Evolutionary conservation across 2,329 filamentous ascomycete species (phyloP).

Genomic region (Bipolaris oryzae): DNA sequence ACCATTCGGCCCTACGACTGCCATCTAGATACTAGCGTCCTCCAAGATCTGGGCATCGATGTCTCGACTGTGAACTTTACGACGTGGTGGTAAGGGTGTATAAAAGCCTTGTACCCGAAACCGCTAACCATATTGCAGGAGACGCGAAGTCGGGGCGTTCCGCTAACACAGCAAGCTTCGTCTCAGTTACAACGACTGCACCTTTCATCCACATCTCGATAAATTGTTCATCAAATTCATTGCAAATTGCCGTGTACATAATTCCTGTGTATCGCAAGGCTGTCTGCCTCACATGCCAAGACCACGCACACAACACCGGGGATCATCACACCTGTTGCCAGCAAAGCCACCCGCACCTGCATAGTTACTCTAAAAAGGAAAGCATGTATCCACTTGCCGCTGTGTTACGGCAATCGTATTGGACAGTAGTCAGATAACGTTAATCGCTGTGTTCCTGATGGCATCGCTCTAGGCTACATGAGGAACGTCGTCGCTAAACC

Average conservation of each 20-base stretch:
- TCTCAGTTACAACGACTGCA: background rate
- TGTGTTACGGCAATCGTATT: conserved; percentile 1
- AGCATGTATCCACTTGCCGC: conserved; percentile 6
- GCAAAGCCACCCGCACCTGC: conserved; percentile 7
- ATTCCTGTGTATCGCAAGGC: background rate
- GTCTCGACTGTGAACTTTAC: conserved; percentile 76
- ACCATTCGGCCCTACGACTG: conserved; percentile 87
- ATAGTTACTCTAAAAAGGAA: background rate
- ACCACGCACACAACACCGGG: background rate
- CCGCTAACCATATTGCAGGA: conserved; percentile 33
- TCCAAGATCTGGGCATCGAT: conserved; percentile 76
- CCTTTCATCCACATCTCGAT: background rate
- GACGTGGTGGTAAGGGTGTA: conserved; percentile 72
- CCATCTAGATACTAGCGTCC: conserved; percentile 76
- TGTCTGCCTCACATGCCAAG: conserved; percentile 1
- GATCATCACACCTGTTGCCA: conserved; percentile 3
- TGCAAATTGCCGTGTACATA: background rate
- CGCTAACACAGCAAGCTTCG: conserved; percentile 6
- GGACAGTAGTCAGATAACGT: background rate
- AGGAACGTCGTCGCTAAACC: conserved; percentile 12
- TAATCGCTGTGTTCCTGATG: background rate
- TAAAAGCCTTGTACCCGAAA: background rate
- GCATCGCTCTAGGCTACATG: conserved; percentile 2
- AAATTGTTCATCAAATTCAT: background rate
- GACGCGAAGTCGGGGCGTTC: conserved; percentile 42